A percentile compares a stretch with the other conserved stretches of the same genome.
These are phyloP conservation scores for Epichloe baconii DNA, from an alignment of 2,329 filamentous ascomycete species.

Conservation along the genomic window DNA sequence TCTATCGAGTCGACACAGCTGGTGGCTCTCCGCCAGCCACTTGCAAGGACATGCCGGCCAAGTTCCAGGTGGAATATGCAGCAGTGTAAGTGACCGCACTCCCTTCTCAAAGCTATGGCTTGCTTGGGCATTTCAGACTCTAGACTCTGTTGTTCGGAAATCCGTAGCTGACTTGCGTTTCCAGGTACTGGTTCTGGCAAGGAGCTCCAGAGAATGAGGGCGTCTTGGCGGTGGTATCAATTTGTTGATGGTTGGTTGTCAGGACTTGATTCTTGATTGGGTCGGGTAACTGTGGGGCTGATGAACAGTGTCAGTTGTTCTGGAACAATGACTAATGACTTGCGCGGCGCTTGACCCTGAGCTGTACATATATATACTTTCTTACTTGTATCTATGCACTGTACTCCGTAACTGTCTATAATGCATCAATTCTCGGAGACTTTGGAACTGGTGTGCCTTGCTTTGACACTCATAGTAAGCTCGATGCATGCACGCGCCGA, in stretches of 20 bases:
- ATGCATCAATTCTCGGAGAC: background rate
- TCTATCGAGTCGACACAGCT: conserved; percentile 75
- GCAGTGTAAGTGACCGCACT: conserved; percentile 55
- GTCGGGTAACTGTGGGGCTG: too few species aligned
- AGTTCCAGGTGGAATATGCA: conserved; percentile 67
- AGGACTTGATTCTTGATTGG: too few species aligned
- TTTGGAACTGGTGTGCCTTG: background rate
- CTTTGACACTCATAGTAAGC: too few species aligned
- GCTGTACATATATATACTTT: too few species aligned
- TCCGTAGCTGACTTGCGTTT: background rate
- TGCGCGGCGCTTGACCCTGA: too few species aligned
- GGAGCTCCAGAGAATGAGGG: background rate
- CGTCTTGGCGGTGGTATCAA: too few species aligned
- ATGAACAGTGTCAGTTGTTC: too few species aligned
- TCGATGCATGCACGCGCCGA: conserved; percentile 14
- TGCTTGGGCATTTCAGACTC: too few species aligned
- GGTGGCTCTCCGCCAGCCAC: conserved; percentile 64
- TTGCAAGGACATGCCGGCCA: conserved; percentile 49
- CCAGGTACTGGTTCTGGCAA: conserved; percentile 27
- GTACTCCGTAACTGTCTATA: background rate
- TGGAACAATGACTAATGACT: too few species aligned
- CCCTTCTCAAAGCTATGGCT: background rate
- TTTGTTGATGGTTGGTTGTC: too few species aligned
- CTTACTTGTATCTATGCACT: too few species aligned
- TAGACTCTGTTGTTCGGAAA: background rate